Percentiles rank a stretch among this genome's conserved stretches.
Evolutionary conservation across 768 basidiomycete species (phyloP).

Genomic region (Russula compacta): DNA sequence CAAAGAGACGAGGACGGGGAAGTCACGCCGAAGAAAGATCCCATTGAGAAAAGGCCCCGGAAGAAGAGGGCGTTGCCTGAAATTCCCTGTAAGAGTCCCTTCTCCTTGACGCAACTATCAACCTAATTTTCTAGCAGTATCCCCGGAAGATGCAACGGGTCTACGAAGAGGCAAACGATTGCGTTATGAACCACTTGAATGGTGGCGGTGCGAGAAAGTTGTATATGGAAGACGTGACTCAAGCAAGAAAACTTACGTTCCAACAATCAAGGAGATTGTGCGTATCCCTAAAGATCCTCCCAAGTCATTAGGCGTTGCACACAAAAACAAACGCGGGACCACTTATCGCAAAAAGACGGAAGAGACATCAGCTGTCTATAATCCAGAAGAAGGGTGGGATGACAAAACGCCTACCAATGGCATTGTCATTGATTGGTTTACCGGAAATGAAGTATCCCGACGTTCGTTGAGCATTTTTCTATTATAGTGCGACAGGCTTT

Average conservation of each 20-base stretch:
- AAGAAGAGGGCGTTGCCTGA: conserved; percentile 8
- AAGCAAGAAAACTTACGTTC: conserved; percentile 40
- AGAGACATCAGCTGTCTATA: conserved; percentile 30
- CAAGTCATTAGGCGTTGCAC: conserved; percentile 36
- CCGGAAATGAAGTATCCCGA: conserved; percentile 50
- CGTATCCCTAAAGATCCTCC: conserved; percentile 44
- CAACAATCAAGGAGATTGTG: conserved; percentile 59
- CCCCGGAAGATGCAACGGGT: conserved; percentile 32
- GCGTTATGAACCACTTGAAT: conserved; percentile 69
- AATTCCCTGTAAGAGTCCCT: not conserved
- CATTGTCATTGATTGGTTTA: conserved; percentile 58
- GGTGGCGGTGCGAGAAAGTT: conserved; percentile 88
- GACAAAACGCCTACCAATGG: conserved; percentile 59
- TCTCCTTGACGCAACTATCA: not conserved
- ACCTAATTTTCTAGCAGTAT: conserved; percentile 15
- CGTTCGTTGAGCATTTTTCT: conserved; percentile 42
- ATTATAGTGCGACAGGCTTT: not conserved
- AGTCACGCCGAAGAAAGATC: conserved; percentile 20
- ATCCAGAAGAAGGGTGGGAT: conserved; percentile 73
- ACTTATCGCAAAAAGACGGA: conserved; percentile 36
- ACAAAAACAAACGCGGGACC: conserved; percentile 31
- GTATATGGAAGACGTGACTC: conserved; percentile 63
- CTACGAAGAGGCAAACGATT: conserved; percentile 64
- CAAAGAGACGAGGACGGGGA: conserved; percentile 27
- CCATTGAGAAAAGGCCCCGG: not conserved